These are phyloP conservation scores for Polychytrium aggregatum DNA, from an alignment of 192 early-diverging fungal genomes.

Conservation along the genomic window DNA sequence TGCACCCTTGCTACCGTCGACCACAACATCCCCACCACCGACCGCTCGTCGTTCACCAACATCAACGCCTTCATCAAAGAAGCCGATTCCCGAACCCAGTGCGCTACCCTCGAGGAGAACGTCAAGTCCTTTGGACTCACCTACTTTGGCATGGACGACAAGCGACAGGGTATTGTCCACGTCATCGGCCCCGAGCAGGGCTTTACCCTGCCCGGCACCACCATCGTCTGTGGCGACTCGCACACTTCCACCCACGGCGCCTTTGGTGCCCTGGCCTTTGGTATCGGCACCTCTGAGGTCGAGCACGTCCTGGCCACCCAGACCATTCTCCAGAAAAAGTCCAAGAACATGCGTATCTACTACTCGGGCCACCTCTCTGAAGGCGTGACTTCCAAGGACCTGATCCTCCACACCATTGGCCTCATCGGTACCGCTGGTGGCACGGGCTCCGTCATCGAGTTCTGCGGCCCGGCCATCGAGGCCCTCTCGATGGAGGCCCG, in stretches of 20 bases:
- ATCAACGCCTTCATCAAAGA: conserved; percentile 53
- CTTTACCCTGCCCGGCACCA: conserved; percentile 61
- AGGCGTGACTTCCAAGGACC: conserved; percentile 55
- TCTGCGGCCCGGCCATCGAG: conserved; percentile 43
- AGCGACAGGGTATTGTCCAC: conserved; percentile 61
- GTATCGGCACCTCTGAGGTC: conserved; percentile 66
- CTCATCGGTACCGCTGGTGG: conserved; percentile 64
- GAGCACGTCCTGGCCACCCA: conserved; percentile 66
- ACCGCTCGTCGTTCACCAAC: conserved; percentile 36
- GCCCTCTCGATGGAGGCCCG: conserved; percentile 51
- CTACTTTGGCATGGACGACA: conserved; percentile 55
- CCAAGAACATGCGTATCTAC: conserved; percentile 54
- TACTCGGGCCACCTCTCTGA: conserved; percentile 34
- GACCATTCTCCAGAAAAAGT: conserved; percentile 55
- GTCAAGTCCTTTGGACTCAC: conserved; percentile 50
- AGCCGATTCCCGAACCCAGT: conserved; percentile 45
- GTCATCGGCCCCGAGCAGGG: conserved; percentile 67
- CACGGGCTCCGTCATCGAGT: conserved; percentile 59
- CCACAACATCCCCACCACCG: conserved; percentile 52
- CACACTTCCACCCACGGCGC: conserved; percentile 67
- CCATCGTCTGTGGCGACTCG: conserved; percentile 61
- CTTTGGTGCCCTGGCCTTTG: conserved; percentile 62
- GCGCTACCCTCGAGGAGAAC: conserved; percentile 54
- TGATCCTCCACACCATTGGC: conserved; percentile 56
- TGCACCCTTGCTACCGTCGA: conserved; percentile 60